Evolutionary conservation across 164 flowering plant genomes (phyloP).

Genomic region (Magnolia kwangsiensis): DNA sequence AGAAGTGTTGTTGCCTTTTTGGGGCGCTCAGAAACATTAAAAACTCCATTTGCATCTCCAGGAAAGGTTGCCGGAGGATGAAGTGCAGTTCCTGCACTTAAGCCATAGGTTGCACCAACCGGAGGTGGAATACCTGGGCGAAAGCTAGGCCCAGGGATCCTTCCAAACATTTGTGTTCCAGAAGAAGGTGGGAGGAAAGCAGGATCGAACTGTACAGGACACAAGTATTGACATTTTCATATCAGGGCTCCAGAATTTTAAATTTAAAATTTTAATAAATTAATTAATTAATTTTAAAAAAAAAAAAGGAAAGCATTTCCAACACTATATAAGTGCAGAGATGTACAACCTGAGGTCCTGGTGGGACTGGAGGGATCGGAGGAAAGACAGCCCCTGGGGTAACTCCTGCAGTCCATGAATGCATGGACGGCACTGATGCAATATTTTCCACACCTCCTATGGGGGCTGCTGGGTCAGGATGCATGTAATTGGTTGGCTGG

Average conservation of each 20-base stretch:
- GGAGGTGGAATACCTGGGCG: slow-evolving; percentile 44
- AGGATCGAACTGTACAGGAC: slow-evolving; percentile 60
- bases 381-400: slow-evolving; percentile 55
- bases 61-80: slow-evolving; percentile 57
- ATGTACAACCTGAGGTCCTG: slow-evolving; percentile 56
- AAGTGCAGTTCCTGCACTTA: slow-evolving; percentile 46
- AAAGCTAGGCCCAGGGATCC: slow-evolving; percentile 54
- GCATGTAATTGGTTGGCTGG: slow-evolving; percentile 37
- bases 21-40: slow-evolving; percentile 74
- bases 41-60: slow-evolving; percentile 61
- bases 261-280: no score
- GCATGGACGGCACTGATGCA: slow-evolving; percentile 36
- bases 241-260: neutral
- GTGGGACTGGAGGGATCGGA: slow-evolving; percentile 41
- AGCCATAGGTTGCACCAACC: slow-evolving; percentile 41
- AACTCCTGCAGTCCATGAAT: slow-evolving; percentile 51
- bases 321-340: neutral
- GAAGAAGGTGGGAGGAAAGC: slow-evolving; percentile 44
- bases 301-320: neutral
- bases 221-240: slow-evolving; percentile 17
- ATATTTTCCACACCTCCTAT: slow-evolving; percentile 35
- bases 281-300: no score
- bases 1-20: slow-evolving; percentile 56
- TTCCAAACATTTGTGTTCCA: slow-evolving; percentile 55
- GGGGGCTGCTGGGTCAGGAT: slow-evolving; percentile 40